Evolutionary conservation across 2,329 filamentous ascomycete species (phyloP).

Genomic region (Ambrosiella cleistominuta): DNA sequence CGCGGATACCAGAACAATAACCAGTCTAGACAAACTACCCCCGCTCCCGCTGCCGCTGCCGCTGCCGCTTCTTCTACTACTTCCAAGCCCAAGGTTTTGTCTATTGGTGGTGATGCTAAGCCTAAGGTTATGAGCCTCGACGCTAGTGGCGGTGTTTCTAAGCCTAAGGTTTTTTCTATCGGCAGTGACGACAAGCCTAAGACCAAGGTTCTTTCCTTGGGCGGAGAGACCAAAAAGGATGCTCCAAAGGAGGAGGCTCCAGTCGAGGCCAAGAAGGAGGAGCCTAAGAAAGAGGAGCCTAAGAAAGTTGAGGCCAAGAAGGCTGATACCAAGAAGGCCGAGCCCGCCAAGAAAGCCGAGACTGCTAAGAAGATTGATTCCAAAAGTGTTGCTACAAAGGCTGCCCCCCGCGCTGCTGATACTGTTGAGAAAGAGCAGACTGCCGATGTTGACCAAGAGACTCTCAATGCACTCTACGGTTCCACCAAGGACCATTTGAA

Average conservation of each 20-base stretch:
- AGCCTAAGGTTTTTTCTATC: slow-evolving; percentile 60
- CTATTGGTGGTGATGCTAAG: slow-evolving; percentile 50
- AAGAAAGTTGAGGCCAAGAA: slow-evolving; percentile 18
- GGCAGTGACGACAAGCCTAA: slow-evolving; percentile 35
- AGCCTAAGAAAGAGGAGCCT: slow-evolving; percentile 25
- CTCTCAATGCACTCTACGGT: slow-evolving; percentile 86
- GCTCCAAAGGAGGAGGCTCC: slow-evolving; percentile 25
- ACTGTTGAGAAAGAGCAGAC: slow-evolving; percentile 69
- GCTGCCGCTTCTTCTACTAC: slow-evolving; percentile 33
- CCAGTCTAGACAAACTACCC: slow-evolving; percentile 27
- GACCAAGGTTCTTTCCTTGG: not conserved
- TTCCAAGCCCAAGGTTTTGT: slow-evolving; percentile 39
- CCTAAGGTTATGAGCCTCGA: slow-evolving; percentile 52
- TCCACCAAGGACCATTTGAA: slow-evolving; percentile 63
- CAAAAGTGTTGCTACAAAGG: slow-evolving; percentile 59
- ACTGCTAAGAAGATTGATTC: slow-evolving; percentile 80
- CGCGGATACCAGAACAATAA: slow-evolving; percentile 19
- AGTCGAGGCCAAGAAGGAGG: slow-evolving; percentile 32
- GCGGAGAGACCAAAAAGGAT: slow-evolving; percentile 30
- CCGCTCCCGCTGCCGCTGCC: slow-evolving; percentile 29
- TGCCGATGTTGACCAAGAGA: slow-evolving; percentile 52
- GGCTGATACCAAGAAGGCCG: slow-evolving; percentile 31
- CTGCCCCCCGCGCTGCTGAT: slow-evolving; percentile 54
- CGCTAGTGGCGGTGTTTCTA: slow-evolving; percentile 26
- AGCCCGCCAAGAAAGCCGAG: slow-evolving; percentile 46